Evolutionary conservation across 148 eudicot genomes (phyloP), one percentile per base, ranked within the genome.

Genomic region (Talinum fruticosum): DNA sequence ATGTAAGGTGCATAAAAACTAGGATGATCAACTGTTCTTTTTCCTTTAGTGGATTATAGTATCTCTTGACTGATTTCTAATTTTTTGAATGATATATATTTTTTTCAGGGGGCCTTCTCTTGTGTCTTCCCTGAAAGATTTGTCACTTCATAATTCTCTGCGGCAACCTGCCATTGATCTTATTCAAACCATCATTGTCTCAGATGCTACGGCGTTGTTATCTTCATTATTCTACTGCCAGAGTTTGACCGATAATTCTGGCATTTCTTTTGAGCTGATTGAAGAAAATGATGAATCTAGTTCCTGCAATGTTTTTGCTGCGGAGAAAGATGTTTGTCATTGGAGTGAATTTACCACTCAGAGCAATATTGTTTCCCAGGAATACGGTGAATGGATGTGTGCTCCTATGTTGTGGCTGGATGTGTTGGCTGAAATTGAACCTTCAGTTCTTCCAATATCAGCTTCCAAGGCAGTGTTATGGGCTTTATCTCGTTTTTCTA

Each of bases 131-230:
- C 83, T 96, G 79, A 93, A 87, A 90, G 97, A 96, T 86, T 62
- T 83, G 68, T 79, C 90, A 32, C 92, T 96, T 65, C 97, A 96
- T 78, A 80, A 75, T 79, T 89, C 97, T 81, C 87, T 96, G 76
- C 83, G 93, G 69, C 97, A 96, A 81, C 99, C 99, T 85, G 97
- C 99, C 49, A 86, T 93, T 77, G 97, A 96, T 87, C 94, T 96
- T 77, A 87, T 96, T 73, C 94, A 93, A 85, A 89, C 90, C 47
- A 89, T 96, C 66, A 78, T 96, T 66, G 91, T 96, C 29, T 96
- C 97, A 78, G 99, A 96, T 89, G 94, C 97, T 82, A 87, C 94
- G 41, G 97, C 96, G 62, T 83, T 96, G 84, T 77, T 88, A 71
- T 80, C 86, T 71, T 82, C 93, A 75, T 67, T 87, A 71, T 78